Conservation (phyloP, 176 grass and related monocot species). For the Oryza coarctata region DNA sequence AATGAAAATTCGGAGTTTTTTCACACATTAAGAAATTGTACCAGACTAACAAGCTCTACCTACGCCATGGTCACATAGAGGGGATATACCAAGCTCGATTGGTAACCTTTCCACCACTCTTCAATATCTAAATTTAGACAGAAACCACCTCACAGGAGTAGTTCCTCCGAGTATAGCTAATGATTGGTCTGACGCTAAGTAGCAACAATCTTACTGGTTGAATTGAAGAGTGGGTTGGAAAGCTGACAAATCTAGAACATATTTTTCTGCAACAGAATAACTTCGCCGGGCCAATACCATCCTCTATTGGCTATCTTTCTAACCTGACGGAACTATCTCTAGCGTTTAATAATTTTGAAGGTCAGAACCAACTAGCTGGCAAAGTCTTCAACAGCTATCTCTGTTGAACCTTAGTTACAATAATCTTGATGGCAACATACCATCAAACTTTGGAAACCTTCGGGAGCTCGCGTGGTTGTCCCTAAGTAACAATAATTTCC, state of each 20-base stretch:
- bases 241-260: not conserved
- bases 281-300: slow-evolving; percentile 14
- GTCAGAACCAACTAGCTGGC: slow-evolving; percentile 2
- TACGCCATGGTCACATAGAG: no score
- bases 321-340: not conserved
- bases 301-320: slow-evolving; percentile 28
- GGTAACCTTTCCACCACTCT: no score
- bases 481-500: not conserved
- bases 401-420: not conserved
- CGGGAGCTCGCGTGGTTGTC: not conserved
- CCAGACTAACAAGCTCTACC: no score
- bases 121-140: no score
- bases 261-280: not conserved
- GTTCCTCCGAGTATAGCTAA: no score
- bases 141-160: no score
- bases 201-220: slow-evolving; percentile 6
- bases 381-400: not conserved
- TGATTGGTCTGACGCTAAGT: no score
- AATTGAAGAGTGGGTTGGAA: not conserved
- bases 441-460: not conserved
- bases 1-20: not conserved
- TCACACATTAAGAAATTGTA: no score
- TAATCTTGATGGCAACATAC: not conserved
- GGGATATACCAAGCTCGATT: no score
- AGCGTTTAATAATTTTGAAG: slow-evolving; percentile 2